Evolutionary conservation across 2,329 filamentous ascomycete species (phyloP), one percentile per base, ranked within the genome.

Genomic region (Scedosporium boydii): DNA sequence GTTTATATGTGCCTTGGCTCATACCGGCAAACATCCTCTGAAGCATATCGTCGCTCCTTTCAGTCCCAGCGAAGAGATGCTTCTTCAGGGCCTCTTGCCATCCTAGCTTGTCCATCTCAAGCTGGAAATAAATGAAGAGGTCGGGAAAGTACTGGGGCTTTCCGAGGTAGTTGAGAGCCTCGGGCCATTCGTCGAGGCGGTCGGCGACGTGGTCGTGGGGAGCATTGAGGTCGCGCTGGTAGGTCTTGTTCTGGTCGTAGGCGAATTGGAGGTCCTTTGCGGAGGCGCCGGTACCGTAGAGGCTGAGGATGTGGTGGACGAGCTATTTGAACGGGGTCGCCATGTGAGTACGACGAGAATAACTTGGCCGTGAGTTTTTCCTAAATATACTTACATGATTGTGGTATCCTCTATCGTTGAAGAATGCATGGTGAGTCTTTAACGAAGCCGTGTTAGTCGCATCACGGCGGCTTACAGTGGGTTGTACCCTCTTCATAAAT

Each of bases 91-190:
- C 84, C 1, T 77, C 73, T 66, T 86, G 76, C 78, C 86, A 90
- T 0, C 75, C 73, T 1, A 85, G 83, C 29, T 72, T 70, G 12
- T 87, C 82, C 41, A 96, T 90, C 70, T 95, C 87, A 1, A 75
- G 71, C 69, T 90, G 83, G 75, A 91, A 97, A 76, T 90, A 96
- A 6, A 77, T 75, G 2, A 96, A 78, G 70, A 89, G 96, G 68
- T 91, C 86, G 7, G 84, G 75, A 70, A 96, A 96, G 71, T 82
- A 75, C 60, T 76, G 66, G 18, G 75, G 84, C 9, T 86, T 81
- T 10, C 88, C 89, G 0, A 95, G 76, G 65, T 83, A 85, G 12
- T 70, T 70, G 59, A 79, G 78, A 63, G 88, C 88, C 42, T 66
- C 67, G 34, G 76, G 75, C 60, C 82, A 83, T 62, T 88, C 78